Evolutionary conservation across 2,329 filamentous ascomycete species (phyloP), one percentile per base, ranked within the genome.

Genomic region (Hymenoscyphus fraxineus): DNA sequence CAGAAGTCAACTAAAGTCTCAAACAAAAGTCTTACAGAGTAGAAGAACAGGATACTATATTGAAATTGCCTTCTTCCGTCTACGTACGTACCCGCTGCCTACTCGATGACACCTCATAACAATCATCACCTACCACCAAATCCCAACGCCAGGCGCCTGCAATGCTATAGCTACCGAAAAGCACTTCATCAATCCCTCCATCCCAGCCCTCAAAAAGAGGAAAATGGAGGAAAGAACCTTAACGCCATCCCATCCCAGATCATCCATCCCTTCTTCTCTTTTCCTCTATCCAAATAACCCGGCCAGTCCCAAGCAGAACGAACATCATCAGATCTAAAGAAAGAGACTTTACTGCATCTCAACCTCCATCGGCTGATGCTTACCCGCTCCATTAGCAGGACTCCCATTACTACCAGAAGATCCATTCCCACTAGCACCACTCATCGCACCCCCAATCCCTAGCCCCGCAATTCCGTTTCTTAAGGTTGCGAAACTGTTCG

Each of bases 381-480:
- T 55, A 7, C 13, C 41, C 12, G 15, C 70, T 57, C 60, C 63
- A 62, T 66, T 71, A 15, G 64, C 65, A 47, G 72, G 71, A 63
- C 67, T 73, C 10, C 54, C 55, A 13, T 39, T n/a, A 59, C 58
- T 64, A 5, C 54, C 59, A 27, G 35, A 19, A 47, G 16, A n/a
- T n/a, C 16, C n/a, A 22, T 4, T 27, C 32, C 57, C 66, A 15
- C 67, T 70, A 9, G 66, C 44, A 22, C 60, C 69, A 39, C 70
- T 68, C 27, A 74, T 74, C 27, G 73, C 75, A 44, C 72, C 73
- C 44, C 76, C 72, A 27, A 82, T 73, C 0, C 77, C 76, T 61
- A 83, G 65, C n/a, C 74, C 78, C 6, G 80, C 78, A 56, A 83
- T 75, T 0, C 79, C 77, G 10, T 80, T 76, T n/a, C 78, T 76